Conservation (phyloP, 345 rosid genomes). For the Sonneratia alba region DNA sequence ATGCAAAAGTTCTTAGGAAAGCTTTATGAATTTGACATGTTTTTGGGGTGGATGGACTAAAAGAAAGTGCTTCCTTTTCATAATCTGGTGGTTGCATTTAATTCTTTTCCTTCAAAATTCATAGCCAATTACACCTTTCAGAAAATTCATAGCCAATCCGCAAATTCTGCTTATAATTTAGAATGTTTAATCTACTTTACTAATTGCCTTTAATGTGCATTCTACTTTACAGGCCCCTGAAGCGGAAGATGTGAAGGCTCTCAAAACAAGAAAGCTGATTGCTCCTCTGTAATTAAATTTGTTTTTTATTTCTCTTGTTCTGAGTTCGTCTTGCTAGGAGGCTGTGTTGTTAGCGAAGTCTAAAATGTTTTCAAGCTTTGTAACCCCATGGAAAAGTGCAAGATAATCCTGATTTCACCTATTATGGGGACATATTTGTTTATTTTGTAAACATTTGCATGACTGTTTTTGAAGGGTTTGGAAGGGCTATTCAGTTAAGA, state of each 20-base stretch:
- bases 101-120: not conserved
- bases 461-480: slow-evolving; percentile 38
- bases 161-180: not conserved
- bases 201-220: not conserved
- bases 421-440: not conserved
- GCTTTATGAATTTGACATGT: not conserved
- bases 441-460: not conserved
- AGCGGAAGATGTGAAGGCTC: slow-evolving; percentile 43
- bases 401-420: not conserved
- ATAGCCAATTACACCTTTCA: not conserved
- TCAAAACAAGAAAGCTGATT: slow-evolving; percentile 80
- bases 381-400: not conserved
- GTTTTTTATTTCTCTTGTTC: not conserved
- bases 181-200: not conserved
- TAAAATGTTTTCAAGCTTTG: not conserved
- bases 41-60: not conserved
- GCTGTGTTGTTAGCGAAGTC: not conserved
- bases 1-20: too few relatives aligned
- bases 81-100: not conserved
- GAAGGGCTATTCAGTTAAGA: slow-evolving; percentile 71
- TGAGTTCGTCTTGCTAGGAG: not conserved
- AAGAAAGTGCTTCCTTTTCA: not conserved
- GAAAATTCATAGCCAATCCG: not conserved
- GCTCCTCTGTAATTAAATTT: slow-evolving; percentile 31
- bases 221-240: slow-evolving; percentile 43